Evolutionary conservation across 202 grass and related monocot species (phyloP).

Genomic region (Cymbopogon flexuosus): DNA sequence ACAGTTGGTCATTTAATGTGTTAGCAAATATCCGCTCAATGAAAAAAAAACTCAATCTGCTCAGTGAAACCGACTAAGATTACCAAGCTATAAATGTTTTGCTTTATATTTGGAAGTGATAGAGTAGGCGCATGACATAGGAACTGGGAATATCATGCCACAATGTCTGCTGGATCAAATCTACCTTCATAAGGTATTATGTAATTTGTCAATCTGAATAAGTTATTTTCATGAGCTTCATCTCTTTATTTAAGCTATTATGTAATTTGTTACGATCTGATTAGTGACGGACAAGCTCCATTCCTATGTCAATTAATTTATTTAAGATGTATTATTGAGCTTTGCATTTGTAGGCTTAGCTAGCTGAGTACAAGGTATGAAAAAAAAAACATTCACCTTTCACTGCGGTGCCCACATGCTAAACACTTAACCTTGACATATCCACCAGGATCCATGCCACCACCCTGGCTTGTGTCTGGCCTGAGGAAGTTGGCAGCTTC

Average conservation of each 20-base stretch:
- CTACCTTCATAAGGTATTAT: background rate
- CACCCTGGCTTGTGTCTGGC: slow-evolving; percentile 69
- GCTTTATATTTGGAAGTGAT: background rate
- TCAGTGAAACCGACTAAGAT: background rate
- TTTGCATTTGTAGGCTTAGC: slow-evolving; percentile 1
- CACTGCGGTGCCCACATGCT: slow-evolving; percentile 60
- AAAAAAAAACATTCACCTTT: slow-evolving; percentile 58
- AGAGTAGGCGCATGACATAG: background rate
- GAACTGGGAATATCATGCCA: background rate
- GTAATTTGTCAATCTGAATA: background rate
- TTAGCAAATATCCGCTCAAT: background rate
- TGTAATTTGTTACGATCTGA: background rate
- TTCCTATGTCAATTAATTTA: background rate
- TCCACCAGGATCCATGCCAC: slow-evolving; percentile 86
- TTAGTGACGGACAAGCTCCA: background rate
- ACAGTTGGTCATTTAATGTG: background rate
- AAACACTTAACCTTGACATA: slow-evolving; percentile 96
- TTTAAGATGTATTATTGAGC: background rate
- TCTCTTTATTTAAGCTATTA: background rate
- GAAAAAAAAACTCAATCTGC: background rate
- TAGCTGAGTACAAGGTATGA: slow-evolving; percentile 22
- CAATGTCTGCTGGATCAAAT: background rate
- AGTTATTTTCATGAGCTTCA: background rate
- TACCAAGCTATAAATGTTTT: background rate
- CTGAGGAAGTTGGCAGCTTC: slow-evolving; percentile 88